phyloP scores from a whole-genome alignment of 108 stramenopile genomes.

The Fragilaria crotonensis region DNA sequence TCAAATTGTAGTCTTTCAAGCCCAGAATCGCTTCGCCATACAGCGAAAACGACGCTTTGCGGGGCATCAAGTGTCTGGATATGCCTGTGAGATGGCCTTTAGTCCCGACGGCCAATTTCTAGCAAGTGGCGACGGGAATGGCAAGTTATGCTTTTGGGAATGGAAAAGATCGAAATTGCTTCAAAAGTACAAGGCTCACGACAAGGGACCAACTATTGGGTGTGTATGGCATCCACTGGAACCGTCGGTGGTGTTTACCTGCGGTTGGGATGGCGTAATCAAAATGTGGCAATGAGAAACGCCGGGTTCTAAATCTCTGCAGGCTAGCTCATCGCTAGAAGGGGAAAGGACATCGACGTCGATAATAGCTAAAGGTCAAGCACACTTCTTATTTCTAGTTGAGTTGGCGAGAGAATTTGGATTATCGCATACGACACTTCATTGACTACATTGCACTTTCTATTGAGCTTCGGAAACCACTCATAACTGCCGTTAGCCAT shows the following conservation, averaged over 20 bases:
- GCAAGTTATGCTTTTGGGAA: conserved; percentile 95
- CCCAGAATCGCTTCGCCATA: conserved; percentile 69
- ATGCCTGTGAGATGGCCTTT: conserved; percentile 90
- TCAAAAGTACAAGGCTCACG: conserved; percentile 90
- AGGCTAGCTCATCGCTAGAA: too few relatives aligned
- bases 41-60: conserved; percentile 91
- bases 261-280: conserved; percentile 98
- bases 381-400: too few relatives aligned
- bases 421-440: too few relatives aligned
- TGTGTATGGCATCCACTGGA: conserved; percentile 95
- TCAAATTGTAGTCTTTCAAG: conserved; percentile 88
- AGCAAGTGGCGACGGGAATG: conserved; percentile 92
- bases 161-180: conserved; percentile 69
- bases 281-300: conserved; percentile 98
- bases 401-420: too few relatives aligned
- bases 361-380: too few relatives aligned
- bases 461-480: too few relatives aligned
- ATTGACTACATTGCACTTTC: too few relatives aligned
- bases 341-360: too few relatives aligned
- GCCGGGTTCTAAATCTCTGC: too few relatives aligned
- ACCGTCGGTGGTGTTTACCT: conserved; percentile 87
- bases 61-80: conserved; percentile 95
- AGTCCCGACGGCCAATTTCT: conserved; percentile 94
- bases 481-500: too few relatives aligned
- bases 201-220: conserved; percentile 89